Base-by-base conservation (phyloP, 176 grass and related monocot genomes). In the Cymbopogon citratus region DNA sequence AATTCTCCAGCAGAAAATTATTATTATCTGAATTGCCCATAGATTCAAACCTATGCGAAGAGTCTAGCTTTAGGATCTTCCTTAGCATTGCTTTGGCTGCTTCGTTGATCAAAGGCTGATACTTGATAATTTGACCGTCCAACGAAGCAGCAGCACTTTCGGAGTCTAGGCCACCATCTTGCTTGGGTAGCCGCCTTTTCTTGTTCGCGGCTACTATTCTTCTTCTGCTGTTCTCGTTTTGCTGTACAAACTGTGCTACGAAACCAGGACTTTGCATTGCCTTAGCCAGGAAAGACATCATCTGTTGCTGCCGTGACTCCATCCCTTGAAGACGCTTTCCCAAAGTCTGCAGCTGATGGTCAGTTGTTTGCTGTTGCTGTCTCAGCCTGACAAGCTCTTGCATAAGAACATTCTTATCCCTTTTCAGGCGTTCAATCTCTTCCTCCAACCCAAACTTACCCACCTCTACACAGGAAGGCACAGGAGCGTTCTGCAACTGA, bases 371-470 rank as follows among this genome's bases (percentile, higher is more conserved):
- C 63, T 99, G 93, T 74, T 96, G 93, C 61, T 99, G 93, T 41
- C 91, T 88, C 45, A 99, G 74, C 75, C 89, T 92, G 56, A 95
- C 89, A 31, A 99, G 91, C 61, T 99, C 97, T 69, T 99, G 97
- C 97, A 96, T 96, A 7, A 99, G 85, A 36, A 99, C 97, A 59
- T 99, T 99, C 71, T 99, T 99, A 74, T 95, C 96, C 85, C 93
- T 95, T 44, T 99, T 99, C 4, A 99, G 87, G 69, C 78, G 87
- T 72, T 93, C 93, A 10, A 99, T 95, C 82, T 93, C 93, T 82
- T 99, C 93, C 76, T 95, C 96, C 79, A 99, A 85, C 57, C 96
- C 96, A 74, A 95, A 99, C 15, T 95, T 99, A 2, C 93, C 96
- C 29, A 99, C 96, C 87, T 95, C 93, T 41, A 95, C 96, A 76